A percentile compares a stretch with the other conserved stretches of the same genome.
Evolutionary conservation across 2,329 filamentous ascomycete species (phyloP).

Genomic region (Sphaerostilbella broomeana): DNA sequence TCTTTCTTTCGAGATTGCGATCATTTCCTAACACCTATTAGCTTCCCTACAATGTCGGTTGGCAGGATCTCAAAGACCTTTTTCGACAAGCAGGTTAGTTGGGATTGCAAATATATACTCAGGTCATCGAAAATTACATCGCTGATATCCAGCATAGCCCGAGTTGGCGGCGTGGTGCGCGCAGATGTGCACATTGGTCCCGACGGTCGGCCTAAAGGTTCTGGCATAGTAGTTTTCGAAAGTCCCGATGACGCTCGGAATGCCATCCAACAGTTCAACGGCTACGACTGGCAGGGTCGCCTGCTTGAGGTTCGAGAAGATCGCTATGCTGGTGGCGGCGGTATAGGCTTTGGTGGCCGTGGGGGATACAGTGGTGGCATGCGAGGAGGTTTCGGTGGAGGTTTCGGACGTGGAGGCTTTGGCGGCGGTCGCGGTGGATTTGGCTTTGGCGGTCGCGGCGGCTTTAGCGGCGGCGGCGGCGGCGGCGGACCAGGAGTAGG

Average conservation of each 20-base stretch:
- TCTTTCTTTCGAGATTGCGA: slow-evolving; percentile 15
- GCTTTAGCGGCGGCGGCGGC: slow-evolving; percentile 35
- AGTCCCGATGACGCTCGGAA: slow-evolving; percentile 90
- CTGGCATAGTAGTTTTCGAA: slow-evolving; percentile 95
- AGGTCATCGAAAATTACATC: not conserved
- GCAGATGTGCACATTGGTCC: slow-evolving; percentile 91
- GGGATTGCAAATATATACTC: not conserved
- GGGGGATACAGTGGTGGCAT: slow-evolving; percentile 55
- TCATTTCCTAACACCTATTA: slow-evolving; percentile 35
- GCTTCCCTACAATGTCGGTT: slow-evolving; percentile 96
- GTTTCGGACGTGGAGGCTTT: slow-evolving; percentile 38
- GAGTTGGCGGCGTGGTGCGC: slow-evolving; percentile 75
- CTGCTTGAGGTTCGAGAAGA: slow-evolving; percentile 92
- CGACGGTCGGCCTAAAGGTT: slow-evolving; percentile 91
- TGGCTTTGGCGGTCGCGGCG: slow-evolving; percentile 45
- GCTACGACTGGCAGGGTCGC: slow-evolving; percentile 96
- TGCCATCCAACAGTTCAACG: slow-evolving; percentile 95
- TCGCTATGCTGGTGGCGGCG: slow-evolving; percentile 69
- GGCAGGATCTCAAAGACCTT: slow-evolving; percentile 98
- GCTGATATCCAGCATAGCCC: slow-evolving; percentile 28
- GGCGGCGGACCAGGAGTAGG: slow-evolving; percentile 37
- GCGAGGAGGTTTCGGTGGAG: slow-evolving; percentile 45
- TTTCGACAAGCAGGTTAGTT: slow-evolving; percentile 94
- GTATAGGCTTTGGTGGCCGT: slow-evolving; percentile 48
- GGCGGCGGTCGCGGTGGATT: slow-evolving; percentile 50